These are phyloP conservation scores for Cicer chorassanicum DNA, from an alignment of 306 rosid genomes.

Conservation along the genomic window DNA sequence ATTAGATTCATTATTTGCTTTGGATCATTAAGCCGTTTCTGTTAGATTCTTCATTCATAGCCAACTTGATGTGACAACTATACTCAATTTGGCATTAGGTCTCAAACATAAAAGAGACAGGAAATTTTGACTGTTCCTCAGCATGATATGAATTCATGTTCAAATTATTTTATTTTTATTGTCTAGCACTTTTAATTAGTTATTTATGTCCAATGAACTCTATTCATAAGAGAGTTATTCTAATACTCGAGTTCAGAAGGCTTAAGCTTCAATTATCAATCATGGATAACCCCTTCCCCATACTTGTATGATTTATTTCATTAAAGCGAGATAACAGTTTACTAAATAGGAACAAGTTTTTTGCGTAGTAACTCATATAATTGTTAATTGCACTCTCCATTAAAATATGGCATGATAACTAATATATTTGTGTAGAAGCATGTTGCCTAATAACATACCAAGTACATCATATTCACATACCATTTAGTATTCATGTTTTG, in stretches of 20 bases:
- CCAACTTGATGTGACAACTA: neutral
- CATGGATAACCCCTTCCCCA: neutral
- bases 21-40: neutral
- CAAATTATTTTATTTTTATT: neutral
- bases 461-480: constrained; percentile 5
- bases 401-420: neutral
- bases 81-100: neutral
- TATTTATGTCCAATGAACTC: neutral
- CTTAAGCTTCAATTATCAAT: neutral
- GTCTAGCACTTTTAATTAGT: neutral
- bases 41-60: constrained; percentile 30
- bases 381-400: neutral
- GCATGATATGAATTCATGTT: neutral
- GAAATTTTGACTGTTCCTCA: neutral
- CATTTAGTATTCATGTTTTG: neutral
- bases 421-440: neutral
- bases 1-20: constrained; percentile 6
- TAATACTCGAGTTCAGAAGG: neutral
- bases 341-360: neutral
- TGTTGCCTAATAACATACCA: neutral
- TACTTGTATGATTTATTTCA: neutral
- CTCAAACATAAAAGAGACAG: neutral
- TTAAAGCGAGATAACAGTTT: neutral
- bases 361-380: constrained; percentile 19
- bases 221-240: neutral